phyloP scores from a whole-genome alignment of 805 yeast species.

The Lipomyces starkeyi region DNA sequence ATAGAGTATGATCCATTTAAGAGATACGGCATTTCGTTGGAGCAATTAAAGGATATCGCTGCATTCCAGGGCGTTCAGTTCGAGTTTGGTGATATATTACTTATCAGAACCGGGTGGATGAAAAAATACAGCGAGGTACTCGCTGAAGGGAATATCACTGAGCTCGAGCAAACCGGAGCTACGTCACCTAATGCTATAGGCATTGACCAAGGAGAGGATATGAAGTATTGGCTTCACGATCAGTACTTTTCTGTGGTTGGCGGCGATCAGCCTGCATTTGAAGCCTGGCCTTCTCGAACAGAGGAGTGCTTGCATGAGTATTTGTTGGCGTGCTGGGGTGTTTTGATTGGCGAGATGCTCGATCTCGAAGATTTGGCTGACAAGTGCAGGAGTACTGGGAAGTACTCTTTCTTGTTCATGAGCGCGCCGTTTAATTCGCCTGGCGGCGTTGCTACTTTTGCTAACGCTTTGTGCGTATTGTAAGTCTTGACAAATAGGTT shows the following conservation, averaged over 20 bases:
- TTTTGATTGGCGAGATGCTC: conserved; percentile 47
- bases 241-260: conserved; percentile 45
- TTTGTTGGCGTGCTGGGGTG: conserved; percentile 47
- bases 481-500: conserved; percentile 9
- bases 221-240: conserved; percentile 43
- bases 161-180: conserved; percentile 22
- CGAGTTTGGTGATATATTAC: conserved; percentile 45
- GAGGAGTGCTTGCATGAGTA: conserved; percentile 36
- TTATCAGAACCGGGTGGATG: conserved; percentile 45
- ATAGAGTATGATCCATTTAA: conserved; percentile 43
- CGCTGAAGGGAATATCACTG: conserved; percentile 21
- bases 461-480: conserved; percentile 55
- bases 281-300: conserved; percentile 40
- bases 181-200: conserved; percentile 39
- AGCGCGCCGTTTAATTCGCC: conserved; percentile 46
- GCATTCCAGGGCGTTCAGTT: conserved; percentile 40
- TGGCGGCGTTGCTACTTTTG: conserved; percentile 48
- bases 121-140: conserved; percentile 40
- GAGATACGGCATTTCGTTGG: conserved; percentile 40
- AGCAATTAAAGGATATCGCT: conserved; percentile 40
- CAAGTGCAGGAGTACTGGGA: conserved; percentile 40
- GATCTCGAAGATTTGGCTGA: conserved; percentile 45
- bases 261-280: conserved; percentile 43
- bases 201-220: conserved; percentile 42
- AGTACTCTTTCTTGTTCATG: conserved; percentile 46